Evolutionary conservation across 2,329 filamentous ascomycete species (phyloP), one percentile per base, ranked within the genome.

Genomic region (Scedosporium aurantiacum): DNA sequence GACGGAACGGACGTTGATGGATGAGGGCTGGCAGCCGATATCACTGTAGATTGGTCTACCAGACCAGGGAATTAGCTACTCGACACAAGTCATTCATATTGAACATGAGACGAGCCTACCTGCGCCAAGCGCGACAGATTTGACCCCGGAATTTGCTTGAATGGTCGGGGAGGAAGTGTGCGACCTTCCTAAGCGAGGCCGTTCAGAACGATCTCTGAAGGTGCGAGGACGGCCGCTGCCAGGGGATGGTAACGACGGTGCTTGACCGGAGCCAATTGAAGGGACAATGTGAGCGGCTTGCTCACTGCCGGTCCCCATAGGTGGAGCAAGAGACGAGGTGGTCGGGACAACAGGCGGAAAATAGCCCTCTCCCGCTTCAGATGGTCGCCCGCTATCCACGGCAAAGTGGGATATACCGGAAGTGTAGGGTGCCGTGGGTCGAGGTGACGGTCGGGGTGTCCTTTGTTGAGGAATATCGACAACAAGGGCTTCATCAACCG

Each of bases 401-500:
- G 58, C 41, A 18, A 47, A 52, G 28, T 58, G 40, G 83, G 82
- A 69, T 83, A 84, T 63, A 78, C 76, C 55, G 79, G 75, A 16
- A 75, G 70, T 55, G 73, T 68, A 66, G 76, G 73, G 55, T 77
- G 61, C 81, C 74, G 66, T 79, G 6, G 74, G 71, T 63, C 86
- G 81, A 2, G 92, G 92, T 8, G 91, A 96, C 10, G 89, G 86
- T 66, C 87, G 88, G 1, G 92, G 91, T 0, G 90, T 92, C 63
- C 88, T 83, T 60, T 86, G 84, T 41, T 80, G 76, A 16, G 91
- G 90, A 21, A 95, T 85, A 68, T 97, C 92, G 69, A 99, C 96
- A 65, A 97, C 71, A 64, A 99, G 80, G 6, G 94, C 94, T 70
- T 99, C 94, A 60, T 92, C 88, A 55, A 96, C 87, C 0, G 80